Evolutionary conservation across 2,329 filamentous ascomycete genomes (phyloP).

Genomic region (Colletotrichum costaricense): DNA sequence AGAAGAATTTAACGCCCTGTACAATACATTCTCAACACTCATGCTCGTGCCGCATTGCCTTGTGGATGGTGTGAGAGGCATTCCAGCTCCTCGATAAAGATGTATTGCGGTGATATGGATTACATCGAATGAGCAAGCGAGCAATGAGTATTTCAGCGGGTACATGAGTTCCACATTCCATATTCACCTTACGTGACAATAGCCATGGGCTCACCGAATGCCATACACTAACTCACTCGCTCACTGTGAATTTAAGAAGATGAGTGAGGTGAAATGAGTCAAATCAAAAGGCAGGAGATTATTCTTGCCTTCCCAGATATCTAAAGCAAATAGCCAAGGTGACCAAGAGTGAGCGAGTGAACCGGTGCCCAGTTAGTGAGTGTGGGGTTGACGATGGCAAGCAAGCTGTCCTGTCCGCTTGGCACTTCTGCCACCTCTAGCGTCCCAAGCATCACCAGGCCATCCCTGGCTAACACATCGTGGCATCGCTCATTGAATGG

Average conservation of each 20-base stretch:
- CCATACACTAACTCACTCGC: not conserved
- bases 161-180: not conserved
- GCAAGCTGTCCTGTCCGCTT: not conserved
- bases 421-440: not conserved
- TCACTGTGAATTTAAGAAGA: not conserved
- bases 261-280: not conserved
- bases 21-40: not conserved
- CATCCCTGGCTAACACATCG: slow-evolving; percentile 20
- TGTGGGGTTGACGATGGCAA: not conserved
- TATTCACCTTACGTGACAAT: not conserved
- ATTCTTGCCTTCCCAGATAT: too few species aligned
- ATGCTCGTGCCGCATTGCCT: too few species aligned
- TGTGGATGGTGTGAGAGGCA: not conserved
- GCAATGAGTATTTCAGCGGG: not conserved
- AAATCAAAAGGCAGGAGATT: not conserved
- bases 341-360: not conserved
- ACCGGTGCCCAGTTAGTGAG: not conserved
- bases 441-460: slow-evolving; percentile 5
- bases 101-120: not conserved
- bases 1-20: not conserved
- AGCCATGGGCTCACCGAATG: not conserved
- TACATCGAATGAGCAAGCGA: not conserved
- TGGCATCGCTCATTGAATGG: slow-evolving; percentile 6
- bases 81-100: not conserved
- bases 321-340: too few species aligned